Base-by-base conservation (phyloP, 257 asterid species). In the Ophiorrhiza pumila region DNA sequence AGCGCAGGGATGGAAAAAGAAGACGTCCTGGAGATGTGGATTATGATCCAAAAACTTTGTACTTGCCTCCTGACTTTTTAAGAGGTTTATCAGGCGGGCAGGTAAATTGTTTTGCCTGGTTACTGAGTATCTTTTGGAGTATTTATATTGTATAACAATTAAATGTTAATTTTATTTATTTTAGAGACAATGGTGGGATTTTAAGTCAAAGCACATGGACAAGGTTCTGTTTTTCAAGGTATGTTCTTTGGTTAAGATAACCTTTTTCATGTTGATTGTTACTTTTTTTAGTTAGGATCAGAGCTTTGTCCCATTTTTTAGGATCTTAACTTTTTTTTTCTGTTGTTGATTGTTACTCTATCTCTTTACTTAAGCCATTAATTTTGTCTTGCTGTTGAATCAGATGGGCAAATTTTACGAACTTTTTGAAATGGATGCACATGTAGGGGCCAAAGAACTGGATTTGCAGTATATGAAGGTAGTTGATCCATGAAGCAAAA, bases 151-250 rank as follows among this genome's bases (percentile, higher is more conserved):
- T 32, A 63, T 14, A 67, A 52, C 18, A 43, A 5, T 49, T 25
- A 47, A 58, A 49, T 60, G 69, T 74, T 66, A 72, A 34, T 31
- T 77, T 79, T 78, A 66, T 31, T 63, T 72, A 71, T 70, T 70
- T 69, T 82, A 94, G 99, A 90, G 98, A 83, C 99, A 94, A 90
- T 94, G 99, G 99, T 94, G 99, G 99, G 98, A 94, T 78, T 94
- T 94, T 80, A 94, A 94, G 89, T 85, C 99, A 23, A 91, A 83
- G 88, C 96, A 94, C 85, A 94, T 94, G 98, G 98, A 94, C 85
- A 94, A 94, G 85, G 95, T 94, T 82, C 93, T 94, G 61, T 92
- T 94, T 90, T 94, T 94, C 83, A 94, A 94, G 97, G 98, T 94
- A 83, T 25, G 58, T n/a, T 37, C 14, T 43, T 45, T 57, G 10